Evolutionary conservation across 305 asterid genomes (phyloP), one percentile per base, ranked within the genome.

Genomic region (Solanum hybrid): DNA sequence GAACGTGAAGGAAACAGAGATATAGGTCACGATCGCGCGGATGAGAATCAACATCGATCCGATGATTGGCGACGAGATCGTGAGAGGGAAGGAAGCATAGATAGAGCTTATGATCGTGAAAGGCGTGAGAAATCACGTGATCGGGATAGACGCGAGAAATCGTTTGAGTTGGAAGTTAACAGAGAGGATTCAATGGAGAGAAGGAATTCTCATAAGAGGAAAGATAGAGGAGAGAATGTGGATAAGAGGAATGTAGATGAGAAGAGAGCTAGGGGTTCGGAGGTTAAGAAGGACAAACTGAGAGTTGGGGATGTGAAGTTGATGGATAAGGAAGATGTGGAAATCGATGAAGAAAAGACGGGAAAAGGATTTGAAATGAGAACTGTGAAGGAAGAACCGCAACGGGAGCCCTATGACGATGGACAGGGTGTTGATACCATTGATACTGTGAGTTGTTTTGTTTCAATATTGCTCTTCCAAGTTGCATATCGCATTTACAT

Each of bases 1-100:
- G 97, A 94, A 32, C 90, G 92, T 81, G 95, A 94, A 90, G 95
- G 96, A 65, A 94, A 92, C 90, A 89, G 94, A 87, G 96, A 93
- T 37, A 87, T 68, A 78, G 88, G 78, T 24, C 78, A 89, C 72
- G 90, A 87, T 13, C 90, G 90, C 14, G 86, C 13, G 6, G 36
- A 81, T 39, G 86, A 80, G 65, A 37, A n/a, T 5, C 65, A 31
- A 80, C n/a, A 1, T 20, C 33, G 33, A 32, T 80, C 31, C 34
- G 12, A 80, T 80, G 86, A 80, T 80, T 15, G 33, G 10, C 13
- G 24, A 76, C 12, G 13, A 7, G 24, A 31, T 20, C 4, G 85
- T 22, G 87, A 86, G 5, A 61, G 5, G 12, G 73, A 7, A 61
- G 73, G 26, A 61, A 61, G 73, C 27, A 65, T 4, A 65, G 73